These are phyloP conservation scores for Trichoderma semiorbis DNA, from an alignment of 2,329 filamentous ascomycete genomes.

Conservation along the genomic window DNA sequence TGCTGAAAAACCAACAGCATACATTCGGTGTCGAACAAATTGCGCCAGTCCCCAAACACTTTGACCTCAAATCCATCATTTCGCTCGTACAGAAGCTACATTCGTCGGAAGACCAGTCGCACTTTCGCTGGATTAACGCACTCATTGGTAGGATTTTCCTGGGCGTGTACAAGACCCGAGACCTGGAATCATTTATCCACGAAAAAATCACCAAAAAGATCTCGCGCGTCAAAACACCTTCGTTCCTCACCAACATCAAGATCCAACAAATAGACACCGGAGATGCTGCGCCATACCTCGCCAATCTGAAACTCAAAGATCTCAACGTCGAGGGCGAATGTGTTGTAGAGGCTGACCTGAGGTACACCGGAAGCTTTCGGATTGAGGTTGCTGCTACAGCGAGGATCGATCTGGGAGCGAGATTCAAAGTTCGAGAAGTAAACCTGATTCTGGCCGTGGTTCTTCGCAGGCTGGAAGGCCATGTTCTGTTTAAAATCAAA, in stretches of 20 bases:
- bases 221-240: constrained; percentile 84
- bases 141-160: constrained; percentile 85
- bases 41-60: constrained; percentile 65
- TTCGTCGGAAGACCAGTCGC: constrained; percentile 83
- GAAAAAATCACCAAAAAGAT: constrained; percentile 96
- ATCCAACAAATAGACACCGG: constrained; percentile 83
- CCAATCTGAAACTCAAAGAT: constrained; percentile 82
- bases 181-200: constrained; percentile 74
- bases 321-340: constrained; percentile 90
- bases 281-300: constrained; percentile 81
- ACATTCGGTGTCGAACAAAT: constrained; percentile 53
- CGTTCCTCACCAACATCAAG: constrained; percentile 81
- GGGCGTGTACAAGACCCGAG: constrained; percentile 77
- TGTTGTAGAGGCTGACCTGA: constrained; percentile 79
- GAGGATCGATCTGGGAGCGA: constrained; percentile 80
- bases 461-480: constrained; percentile 80
- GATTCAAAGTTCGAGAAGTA: constrained; percentile 88
- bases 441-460: constrained; percentile 84
- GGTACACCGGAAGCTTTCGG: constrained; percentile 84
- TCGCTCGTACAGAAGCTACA: constrained; percentile 86
- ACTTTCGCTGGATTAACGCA: constrained; percentile 92
- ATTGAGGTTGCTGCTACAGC: constrained; percentile 91
- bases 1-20: constrained; percentile 79
- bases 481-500: constrained; percentile 82
- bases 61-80: constrained; percentile 83